Conservation (phyloP, 805 yeast genomes). For the Grigorovia transvaalensis region DNA sequence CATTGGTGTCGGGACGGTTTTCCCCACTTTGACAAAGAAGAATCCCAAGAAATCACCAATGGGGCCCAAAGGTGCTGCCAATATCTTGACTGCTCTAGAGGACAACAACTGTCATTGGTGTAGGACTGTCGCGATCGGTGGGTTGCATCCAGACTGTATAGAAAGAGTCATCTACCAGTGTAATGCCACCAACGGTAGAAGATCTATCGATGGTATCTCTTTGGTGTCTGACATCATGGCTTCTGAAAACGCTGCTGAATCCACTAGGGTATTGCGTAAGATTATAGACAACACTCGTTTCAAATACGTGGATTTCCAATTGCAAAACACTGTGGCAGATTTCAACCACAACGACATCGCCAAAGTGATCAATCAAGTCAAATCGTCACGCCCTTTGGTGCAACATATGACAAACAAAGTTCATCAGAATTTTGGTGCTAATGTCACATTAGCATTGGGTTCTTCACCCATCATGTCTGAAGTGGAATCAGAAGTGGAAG, state of each 20-base stretch:
- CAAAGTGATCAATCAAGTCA: constrained; percentile 18
- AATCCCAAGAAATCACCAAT: constrained; percentile 43
- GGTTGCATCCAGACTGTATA: constrained; percentile 55
- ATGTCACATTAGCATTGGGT: constrained; percentile 72
- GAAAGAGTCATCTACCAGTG: constrained; percentile 43
- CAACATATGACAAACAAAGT: constrained; percentile 86
- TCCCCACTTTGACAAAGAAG: constrained; percentile 62
- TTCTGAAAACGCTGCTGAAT: constrained; percentile 38
- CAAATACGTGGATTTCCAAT: constrained; percentile 9
- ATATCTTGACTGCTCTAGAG: constrained; percentile 39
- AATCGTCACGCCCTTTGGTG: constrained; percentile 44
- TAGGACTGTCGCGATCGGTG: constrained; percentile 71
- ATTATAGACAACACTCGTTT: constrained; percentile 14
- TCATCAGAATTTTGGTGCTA: constrained; percentile 83
- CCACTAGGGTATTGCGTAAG: constrained; percentile 34
- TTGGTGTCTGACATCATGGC: constrained; percentile 84
- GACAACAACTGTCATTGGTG: constrained; percentile 30
- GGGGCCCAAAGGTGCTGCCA: constrained; percentile 60
- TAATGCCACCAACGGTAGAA: constrained; percentile 34
- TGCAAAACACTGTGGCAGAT: not conserved
- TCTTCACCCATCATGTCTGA: constrained; percentile 89
- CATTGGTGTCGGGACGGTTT: constrained; percentile 77
- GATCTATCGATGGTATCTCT: constrained; percentile 68
- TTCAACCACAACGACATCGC: not conserved
- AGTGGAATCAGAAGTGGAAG: constrained; percentile 52